Evolutionary conservation across 495 filamentous ascomycete genomes (phyloP), one percentile per base, ranked within the genome.

Genomic region (Penicillium angulare): DNA sequence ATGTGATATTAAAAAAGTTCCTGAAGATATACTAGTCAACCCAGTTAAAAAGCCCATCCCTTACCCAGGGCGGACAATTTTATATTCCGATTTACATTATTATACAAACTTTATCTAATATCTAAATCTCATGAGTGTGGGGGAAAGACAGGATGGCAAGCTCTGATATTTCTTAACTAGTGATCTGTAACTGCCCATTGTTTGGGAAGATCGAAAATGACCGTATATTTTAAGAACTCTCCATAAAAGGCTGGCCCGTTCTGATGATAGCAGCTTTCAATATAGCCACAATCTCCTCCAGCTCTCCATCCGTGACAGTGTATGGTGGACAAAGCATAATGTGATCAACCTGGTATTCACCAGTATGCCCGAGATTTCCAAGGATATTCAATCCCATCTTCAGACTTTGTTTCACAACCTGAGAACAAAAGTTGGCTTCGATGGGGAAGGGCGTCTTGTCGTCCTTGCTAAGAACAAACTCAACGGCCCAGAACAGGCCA

Each of bases 241-340:
- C n/a, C n/a, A 36, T n/a, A n/a, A 27, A 27, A 5, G 26, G 26
- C 26, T 27, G 26, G n/a, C 52, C 50, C 34, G 47, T 45, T 23
- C 50, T 20, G 3, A 40, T 16, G 16, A 57, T 57, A 12, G 54
- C 56, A 29, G 42, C 16, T 20, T n/a, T 57, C 3, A 78, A 58
- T 7, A 57, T 50, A 5, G 61, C 51, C 38, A 77, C 65, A 29
- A 85, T 81, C 52, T 56, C 61, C 47, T 79, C 71, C 21, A 85
- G 64, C 5, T 83, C 81, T 0, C 69, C 68, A 6, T 56, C 51
- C 1, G 72, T 78, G 40, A 83, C 65, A 18, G 75, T 88, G 61
- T 83, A 89, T 0, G 86, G 72, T 1, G 87, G 87, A 22, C 79
- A 74, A 44, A 91, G 51, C 43, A 89, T 69, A 16, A 89, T 63